Conservation (phyloP, 73 alveolate species). For the Tetrahymena borealis region DNA sequence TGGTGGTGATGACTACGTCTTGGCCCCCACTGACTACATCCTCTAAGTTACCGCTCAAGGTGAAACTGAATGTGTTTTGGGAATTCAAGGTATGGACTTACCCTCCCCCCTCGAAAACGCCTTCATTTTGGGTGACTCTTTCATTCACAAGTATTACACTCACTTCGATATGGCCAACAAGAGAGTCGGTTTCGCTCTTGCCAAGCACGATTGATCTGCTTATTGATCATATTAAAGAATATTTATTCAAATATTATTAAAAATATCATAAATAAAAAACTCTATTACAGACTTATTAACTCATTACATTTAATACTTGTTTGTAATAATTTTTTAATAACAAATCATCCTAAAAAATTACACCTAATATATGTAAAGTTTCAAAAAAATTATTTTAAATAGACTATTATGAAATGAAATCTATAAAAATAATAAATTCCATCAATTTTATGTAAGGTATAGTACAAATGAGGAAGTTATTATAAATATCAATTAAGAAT, state of each 20-base stretch:
- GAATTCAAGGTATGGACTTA: conserved; percentile 46
- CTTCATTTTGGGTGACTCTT: conserved; percentile 48
- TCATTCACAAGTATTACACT: conserved; percentile 23
- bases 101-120: conserved; percentile 58
- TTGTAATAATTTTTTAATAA: background rate
- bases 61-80: conserved; percentile 48
- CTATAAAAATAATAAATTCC: no score
- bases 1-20: conserved; percentile 48
- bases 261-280: no score
- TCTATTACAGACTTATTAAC: background rate
- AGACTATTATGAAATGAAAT: no score
- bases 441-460: no score
- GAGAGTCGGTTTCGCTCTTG: conserved; percentile 81
- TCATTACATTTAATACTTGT: background rate
- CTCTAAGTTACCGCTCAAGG: conserved; percentile 9
- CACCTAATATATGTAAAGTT: no score
- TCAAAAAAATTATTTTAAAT: no score
- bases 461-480: no score
- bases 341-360: background rate
- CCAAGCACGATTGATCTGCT: conserved; percentile 32
- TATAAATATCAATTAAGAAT: no score
- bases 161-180: conserved; percentile 77
- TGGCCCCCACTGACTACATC: conserved; percentile 45
- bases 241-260: no score
- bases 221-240: background rate